Evolutionary conservation across 176 grass and related monocot species (phyloP), one percentile per base, ranked within the genome.

Genomic region (Panicum miliaceum): DNA sequence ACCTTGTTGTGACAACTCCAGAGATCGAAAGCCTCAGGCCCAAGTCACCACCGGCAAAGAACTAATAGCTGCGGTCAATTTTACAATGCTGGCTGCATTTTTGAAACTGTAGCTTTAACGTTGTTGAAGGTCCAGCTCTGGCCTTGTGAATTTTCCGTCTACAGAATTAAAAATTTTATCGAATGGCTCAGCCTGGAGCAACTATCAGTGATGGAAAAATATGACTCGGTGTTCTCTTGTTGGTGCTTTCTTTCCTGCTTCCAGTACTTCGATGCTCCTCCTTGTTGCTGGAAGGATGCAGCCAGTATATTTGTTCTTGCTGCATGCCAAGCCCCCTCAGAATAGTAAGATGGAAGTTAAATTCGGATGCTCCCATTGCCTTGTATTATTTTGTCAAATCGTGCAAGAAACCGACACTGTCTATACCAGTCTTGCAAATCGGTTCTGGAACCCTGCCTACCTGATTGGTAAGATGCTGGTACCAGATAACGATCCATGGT

Each of bases 21-120:
- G 96, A 98, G 81, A 98, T 98, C 15, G 96, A 98, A 75, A 83
- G 81, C 61, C 81, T 95, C 26, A 82, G 93, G 77, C 96, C 93
- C 0, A 98, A 98, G 87, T 98, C 93, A 10, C 96, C 96, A 3
- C 93, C 91, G 1, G 82, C 68, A 5, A 98, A 98, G 85, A 93
- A 88, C 82, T 94, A 87, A 51, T 71, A 76, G 53, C 81, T 83
- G 48, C 58, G 68, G 75, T 16, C 87, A 22, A 66, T 89, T 50
- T 19, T 58, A 14, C 38, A 35, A 59, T 9, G 45, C 35, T 12
- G 41, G 32, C 77, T 53, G 35, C 52, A 52, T 66, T 86, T 92
- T 85, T 18, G 43, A 34, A 42, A 34, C 42, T 82, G 60, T 64
- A 79, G 84, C 47, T 88, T 86, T 41, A 73, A 87, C 46, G 46